Percentiles rank a stretch among this genome's conserved stretches.
Conservation (phyloP, 129 eudicot species). For the Flaveria robusta region DNA sequence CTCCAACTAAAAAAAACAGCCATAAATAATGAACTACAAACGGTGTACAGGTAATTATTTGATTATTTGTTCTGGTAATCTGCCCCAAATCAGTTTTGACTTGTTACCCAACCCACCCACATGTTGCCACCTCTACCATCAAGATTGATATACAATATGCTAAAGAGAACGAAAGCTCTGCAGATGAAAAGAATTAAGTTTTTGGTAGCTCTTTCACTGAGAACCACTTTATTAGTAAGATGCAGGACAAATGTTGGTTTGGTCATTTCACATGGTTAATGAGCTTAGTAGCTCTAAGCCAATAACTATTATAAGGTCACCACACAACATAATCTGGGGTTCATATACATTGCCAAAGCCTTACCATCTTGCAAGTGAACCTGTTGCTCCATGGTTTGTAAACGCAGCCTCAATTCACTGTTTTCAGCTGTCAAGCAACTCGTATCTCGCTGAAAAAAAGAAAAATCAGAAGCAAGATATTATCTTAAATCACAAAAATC, state of each 20-base stretch:
- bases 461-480: not conserved
- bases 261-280: not conserved
- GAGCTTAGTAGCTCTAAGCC: conserved; percentile 13
- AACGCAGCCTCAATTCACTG: conserved; percentile 68
- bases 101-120: not conserved
- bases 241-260: not conserved
- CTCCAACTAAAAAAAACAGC: too few species aligned
- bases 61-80: not conserved
- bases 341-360: not conserved
- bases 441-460: conserved; percentile 65
- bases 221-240: not conserved
- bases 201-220: not conserved
- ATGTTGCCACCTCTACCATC: not conserved
- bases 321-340: conserved; percentile 9
- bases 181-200: not conserved
- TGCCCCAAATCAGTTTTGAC: not conserved
- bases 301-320: conserved; percentile 5
- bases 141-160: not conserved
- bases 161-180: not conserved
- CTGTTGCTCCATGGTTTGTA: conserved; percentile 87
- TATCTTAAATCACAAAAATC: not conserved
- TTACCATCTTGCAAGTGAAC: conserved; percentile 89
- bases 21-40: not conserved
- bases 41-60: not conserved
- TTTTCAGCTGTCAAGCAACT: conserved; percentile 67